Conservation (phyloP, 2,329 filamentous ascomycete genomes). For the Talaromyces rugulosus region DNA sequence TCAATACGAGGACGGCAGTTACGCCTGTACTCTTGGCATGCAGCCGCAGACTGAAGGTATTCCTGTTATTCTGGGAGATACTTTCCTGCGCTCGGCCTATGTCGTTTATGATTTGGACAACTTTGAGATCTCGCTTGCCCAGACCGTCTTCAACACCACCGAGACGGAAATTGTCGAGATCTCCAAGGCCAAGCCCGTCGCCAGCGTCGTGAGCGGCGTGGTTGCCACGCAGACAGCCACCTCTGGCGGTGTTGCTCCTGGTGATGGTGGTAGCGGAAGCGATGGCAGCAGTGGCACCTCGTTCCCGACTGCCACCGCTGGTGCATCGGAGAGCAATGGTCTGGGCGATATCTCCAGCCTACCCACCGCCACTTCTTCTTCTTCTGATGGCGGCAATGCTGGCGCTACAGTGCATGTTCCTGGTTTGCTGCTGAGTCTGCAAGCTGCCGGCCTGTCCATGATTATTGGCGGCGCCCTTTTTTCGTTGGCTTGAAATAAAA, state of each 20-base stretch:
- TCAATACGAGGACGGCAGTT: conserved; percentile 17
- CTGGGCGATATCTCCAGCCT: background rate
- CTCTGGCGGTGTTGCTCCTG: conserved; percentile 9
- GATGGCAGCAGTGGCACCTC: background rate
- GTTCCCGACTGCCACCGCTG: background rate
- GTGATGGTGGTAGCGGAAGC: background rate
- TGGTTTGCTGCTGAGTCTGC: background rate
- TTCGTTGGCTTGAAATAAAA: background rate
- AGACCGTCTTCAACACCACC: conserved; percentile 55
- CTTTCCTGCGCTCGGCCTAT: conserved; percentile 68
- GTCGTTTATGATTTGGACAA: conserved; percentile 68
- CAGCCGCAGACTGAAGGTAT: conserved; percentile 47
- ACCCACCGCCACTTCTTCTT: background rate
- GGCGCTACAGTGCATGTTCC: background rate
- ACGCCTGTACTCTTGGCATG: conserved; percentile 63
- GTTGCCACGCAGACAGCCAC: conserved; percentile 24
- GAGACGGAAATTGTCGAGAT: conserved; percentile 13
- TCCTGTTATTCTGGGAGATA: conserved; percentile 64
- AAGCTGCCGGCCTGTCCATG: background rate
- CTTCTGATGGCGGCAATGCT: background rate
- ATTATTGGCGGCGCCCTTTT: background rate
- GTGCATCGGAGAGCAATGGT: background rate
- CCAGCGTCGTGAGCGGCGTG: conserved; percentile 13
- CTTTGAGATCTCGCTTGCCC: conserved; percentile 64
- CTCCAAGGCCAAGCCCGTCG: conserved; percentile 1